Base-by-base conservation (phyloP, 1,139 yeast species). In the Geotrichum macrosporum region DNA sequence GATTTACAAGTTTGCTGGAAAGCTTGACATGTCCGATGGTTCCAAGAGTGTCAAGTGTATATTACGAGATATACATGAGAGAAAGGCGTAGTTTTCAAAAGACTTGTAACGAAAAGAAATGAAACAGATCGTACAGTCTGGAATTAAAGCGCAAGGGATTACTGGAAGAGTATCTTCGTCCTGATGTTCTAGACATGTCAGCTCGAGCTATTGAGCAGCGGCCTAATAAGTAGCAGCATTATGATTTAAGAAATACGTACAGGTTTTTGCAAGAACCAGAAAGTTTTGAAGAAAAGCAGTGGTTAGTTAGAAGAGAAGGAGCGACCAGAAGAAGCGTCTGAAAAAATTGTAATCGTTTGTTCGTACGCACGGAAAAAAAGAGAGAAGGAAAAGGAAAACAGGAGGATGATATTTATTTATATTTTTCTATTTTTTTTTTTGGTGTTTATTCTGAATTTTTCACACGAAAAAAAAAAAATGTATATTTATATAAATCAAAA, bases 101-200 rank as follows among this genome's bases (percentile, higher is more conserved):
- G 34, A 44, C 40, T 24, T 39, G 44, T 26, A 35, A 19, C 48
- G 48, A 45, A 45, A 41, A 45, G 48, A 40, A 45, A 45, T 45
- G 41, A 45, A 45, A 45, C 48, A 45, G 43, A 35, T 39, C 48
- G 48, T 20, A 39, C 44, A 35, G 48, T 30, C 27, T 15, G 27
- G 13, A 29, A 30, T n/a, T 19, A 19, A 9, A 29, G 15, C 18
- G 40, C 31, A 19, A 16, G 34, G 34, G 34, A 19, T 12, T 9
- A 24, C 21, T 20, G 26, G 22, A 8, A 3, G 20, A 8, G n/a
- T n/a, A n/a, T n/a, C n/a, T n/a, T n/a, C n/a, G n/a, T n/a, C n/a
- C n/a, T n/a, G n/a, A n/a, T n/a, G n/a, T n/a, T 19, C 33, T 27
- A 38, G 41, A 29, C 33, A 13, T 18, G 41, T 38, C 33, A 30